Evolutionary conservation across 768 basidiomycete genomes (phyloP), one percentile per base, ranked within the genome.

Genomic region (Mycena kentingensis): DNA sequence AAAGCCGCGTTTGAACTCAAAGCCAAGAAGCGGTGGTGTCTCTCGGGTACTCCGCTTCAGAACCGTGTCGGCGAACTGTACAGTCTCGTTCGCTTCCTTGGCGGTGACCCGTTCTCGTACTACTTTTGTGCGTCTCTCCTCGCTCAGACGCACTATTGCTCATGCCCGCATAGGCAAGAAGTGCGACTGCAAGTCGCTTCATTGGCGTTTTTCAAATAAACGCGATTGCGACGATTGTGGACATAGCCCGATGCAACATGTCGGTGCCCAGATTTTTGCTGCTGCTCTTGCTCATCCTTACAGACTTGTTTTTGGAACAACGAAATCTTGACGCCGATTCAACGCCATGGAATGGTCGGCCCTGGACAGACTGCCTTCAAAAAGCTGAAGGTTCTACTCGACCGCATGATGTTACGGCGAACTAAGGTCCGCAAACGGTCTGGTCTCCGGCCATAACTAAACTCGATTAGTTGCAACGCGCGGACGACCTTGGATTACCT

Each of bases 61-160:
- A 98, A 98, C 65, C 87, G 97, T 59, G 97, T 99, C n/a, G 97
- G 97, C 58, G 97, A 99, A 67, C 72, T 99, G 44, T 99, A 99
- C 73, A 97, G 94, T 67, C 80, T 97, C 35, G 83, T 98, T 38
- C 78, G 90, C 55, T 97, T 98, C 74, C 70, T 96, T 46, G 93
- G 93, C n/a, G 91, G 90, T 25, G 90, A 94, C 67, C 93, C 92
- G 0, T 94, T 92, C 66, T 86, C 92, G 3, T 90, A 81, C 69
- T 96, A 95, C 71, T 96, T 93, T 70, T 97, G 93, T 87, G 62
- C 61, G 87, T 57, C 34, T 19, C 46, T 26, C 21, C 34, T 25
- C 18, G 46, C 3, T 27, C 16, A 18, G 12, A n/a, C 4, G 6
- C 25, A 24, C 39, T 37, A 3, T 62, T 19, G 37, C 53, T 44